Conservation (phyloP, 768 basidiomycete genomes). For the Kwoniella bestiolae region DNA sequence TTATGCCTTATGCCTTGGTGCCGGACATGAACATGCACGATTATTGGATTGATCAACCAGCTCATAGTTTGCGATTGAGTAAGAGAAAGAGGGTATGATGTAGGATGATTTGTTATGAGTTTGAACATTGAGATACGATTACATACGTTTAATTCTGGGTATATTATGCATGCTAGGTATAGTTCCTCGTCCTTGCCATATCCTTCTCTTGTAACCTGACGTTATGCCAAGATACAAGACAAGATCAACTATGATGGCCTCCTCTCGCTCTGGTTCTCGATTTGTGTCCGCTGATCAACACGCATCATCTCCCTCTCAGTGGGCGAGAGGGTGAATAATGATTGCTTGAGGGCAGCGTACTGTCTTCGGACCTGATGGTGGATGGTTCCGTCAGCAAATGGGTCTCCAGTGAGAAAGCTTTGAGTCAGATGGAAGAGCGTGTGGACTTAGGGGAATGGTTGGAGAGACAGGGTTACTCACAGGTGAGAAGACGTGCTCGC, state of each 20-base stretch:
- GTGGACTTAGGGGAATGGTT: no score
- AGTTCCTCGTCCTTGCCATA: neutral
- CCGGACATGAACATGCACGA: slow-evolving; percentile 23
- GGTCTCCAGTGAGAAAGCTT: no score
- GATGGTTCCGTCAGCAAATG: no score
- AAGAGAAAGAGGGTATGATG: no score
- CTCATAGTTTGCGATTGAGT: no score
- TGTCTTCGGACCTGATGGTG: slow-evolving; percentile 20
- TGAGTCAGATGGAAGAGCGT: no score
- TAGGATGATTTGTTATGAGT: no score
- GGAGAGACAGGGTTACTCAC: slow-evolving; percentile 24
- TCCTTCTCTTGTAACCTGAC: neutral
- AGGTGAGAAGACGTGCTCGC: slow-evolving; percentile 51
- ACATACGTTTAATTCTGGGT: neutral
- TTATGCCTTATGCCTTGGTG: slow-evolving; percentile 18
- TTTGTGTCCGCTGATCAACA: neutral
- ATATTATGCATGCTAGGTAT: neutral
- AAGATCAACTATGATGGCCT: neutral
- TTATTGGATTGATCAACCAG: neutral
- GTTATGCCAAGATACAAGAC: no score
- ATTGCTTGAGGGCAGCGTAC: slow-evolving; percentile 4
- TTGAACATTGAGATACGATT: slow-evolving; percentile 1
- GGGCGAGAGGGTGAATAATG: slow-evolving; percentile 20
- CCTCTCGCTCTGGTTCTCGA: neutral
- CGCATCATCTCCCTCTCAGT: slow-evolving; percentile 20